These are phyloP conservation scores for Leccinum obscurum DNA, from an alignment of 768 basidiomycete genomes.

Conservation along the genomic window DNA sequence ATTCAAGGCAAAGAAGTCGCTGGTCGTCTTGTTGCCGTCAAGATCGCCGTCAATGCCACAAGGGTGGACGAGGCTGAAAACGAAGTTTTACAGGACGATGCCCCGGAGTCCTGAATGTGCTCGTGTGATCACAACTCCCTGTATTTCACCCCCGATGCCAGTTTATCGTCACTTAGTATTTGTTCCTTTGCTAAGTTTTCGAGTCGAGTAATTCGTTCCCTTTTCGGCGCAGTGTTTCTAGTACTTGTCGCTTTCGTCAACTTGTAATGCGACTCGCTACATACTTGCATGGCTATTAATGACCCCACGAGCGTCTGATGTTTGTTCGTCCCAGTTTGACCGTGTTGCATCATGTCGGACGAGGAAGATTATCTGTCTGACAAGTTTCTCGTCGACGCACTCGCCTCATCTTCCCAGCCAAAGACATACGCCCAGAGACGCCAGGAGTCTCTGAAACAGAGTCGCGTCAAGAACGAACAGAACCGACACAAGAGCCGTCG, in stretches of 20 bases:
- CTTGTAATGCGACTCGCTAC: slow-evolving; percentile 25
- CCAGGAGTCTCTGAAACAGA: slow-evolving; percentile 57
- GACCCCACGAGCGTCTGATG: slow-evolving; percentile 17
- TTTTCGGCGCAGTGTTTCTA: slow-evolving; percentile 43
- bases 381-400: slow-evolving; percentile 65
- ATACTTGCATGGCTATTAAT: slow-evolving; percentile 32
- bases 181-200: slow-evolving; percentile 38
- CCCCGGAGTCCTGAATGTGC: slow-evolving; percentile 27
- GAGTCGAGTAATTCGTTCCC: slow-evolving; percentile 31
- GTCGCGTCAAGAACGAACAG: slow-evolving; percentile 65
- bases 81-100: slow-evolving; percentile 34
- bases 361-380: slow-evolving; percentile 88
- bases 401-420: slow-evolving; percentile 37
- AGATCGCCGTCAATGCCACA: slow-evolving; percentile 89
- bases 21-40: slow-evolving; percentile 86
- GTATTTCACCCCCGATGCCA: slow-evolving; percentile 24
- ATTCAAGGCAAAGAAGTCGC: slow-evolving; percentile 87
- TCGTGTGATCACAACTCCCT: slow-evolving; percentile 11
- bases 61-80: slow-evolving; percentile 54
- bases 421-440: slow-evolving; percentile 73
- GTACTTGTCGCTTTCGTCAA: slow-evolving; percentile 30
- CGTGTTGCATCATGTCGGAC: slow-evolving; percentile 52
- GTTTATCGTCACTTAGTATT: slow-evolving; percentile 34
- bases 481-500: slow-evolving; percentile 60
- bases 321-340: slow-evolving; percentile 21